Percentiles rank a stretch among this genome's conserved stretches.
Conservation (phyloP, 1,284 basidiomycete genomes). For the Cutaneotrichosporon arboriforme region DNA sequence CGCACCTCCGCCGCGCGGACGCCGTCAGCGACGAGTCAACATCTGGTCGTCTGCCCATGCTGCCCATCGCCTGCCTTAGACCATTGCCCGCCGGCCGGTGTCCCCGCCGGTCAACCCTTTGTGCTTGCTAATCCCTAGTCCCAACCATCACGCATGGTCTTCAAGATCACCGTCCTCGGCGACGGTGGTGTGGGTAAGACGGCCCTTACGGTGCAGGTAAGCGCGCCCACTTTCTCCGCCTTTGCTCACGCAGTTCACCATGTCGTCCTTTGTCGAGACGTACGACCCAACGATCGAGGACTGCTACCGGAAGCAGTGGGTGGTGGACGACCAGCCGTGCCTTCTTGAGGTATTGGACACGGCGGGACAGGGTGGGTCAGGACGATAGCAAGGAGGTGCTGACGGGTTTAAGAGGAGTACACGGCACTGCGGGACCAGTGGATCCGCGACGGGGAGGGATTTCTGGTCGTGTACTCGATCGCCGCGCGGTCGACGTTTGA, state of each 20-base stretch:
- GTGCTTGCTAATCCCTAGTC: slow-evolving; percentile 5
- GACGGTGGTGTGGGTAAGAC: slow-evolving; percentile 99
- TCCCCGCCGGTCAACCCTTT: too few relatives aligned
- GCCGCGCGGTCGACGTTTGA: slow-evolving; percentile 91
- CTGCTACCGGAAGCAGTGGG: slow-evolving; percentile 84
- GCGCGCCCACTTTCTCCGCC: slow-evolving; percentile 25
- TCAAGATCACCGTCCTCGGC: slow-evolving; percentile 75
- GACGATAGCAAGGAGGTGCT: background rate
- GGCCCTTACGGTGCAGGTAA: slow-evolving; percentile 85
- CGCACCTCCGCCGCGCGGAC: too few relatives aligned
- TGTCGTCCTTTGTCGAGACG: slow-evolving; percentile 79
- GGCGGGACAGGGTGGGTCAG: slow-evolving; percentile 72
- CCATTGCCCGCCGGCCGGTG: too few relatives aligned
- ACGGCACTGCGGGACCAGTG: slow-evolving; percentile 98
- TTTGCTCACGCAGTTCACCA: slow-evolving; percentile 62
- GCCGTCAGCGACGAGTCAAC: too few relatives aligned
- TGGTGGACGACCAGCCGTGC: slow-evolving; percentile 86
- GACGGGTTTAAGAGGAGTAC: slow-evolving; percentile 74
- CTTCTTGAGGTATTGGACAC: slow-evolving; percentile 90
- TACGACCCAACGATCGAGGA: slow-evolving; percentile 77
- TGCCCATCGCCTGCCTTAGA: too few relatives aligned
- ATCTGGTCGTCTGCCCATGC: too few relatives aligned
- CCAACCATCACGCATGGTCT: slow-evolving; percentile 35
- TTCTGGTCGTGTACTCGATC: slow-evolving; percentile 97
- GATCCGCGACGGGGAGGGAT: slow-evolving; percentile 99